Conservation (phyloP, 2,329 filamentous ascomycete genomes). For the Arthrobotrys conoides region DNA sequence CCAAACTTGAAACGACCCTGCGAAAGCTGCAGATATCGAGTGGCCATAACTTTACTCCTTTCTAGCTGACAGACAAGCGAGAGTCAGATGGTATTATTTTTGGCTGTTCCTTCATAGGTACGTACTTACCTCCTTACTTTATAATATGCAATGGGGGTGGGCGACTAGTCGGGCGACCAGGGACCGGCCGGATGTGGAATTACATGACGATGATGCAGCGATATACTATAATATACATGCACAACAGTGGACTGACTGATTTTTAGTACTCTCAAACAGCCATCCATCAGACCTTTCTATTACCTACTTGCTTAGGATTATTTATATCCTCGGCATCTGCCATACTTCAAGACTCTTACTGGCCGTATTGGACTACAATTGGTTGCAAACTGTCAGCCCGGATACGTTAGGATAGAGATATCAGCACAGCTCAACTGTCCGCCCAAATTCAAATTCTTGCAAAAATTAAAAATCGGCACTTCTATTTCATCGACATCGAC, state of each 20-base stretch:
- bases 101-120: constrained; percentile 44
- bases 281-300: not conserved
- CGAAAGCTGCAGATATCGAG: constrained; percentile 18
- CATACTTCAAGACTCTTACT: not conserved
- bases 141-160: not conserved
- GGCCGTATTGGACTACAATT: not conserved
- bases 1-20: constrained; percentile 43
- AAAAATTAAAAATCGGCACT: constrained; percentile 27
- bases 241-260: constrained; percentile 26
- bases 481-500: not conserved
- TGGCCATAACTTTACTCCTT: constrained; percentile 6
- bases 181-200: not conserved
- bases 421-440: not conserved
- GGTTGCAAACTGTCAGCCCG: constrained; percentile 15
- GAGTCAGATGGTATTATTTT: constrained; percentile 50
- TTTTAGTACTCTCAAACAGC: constrained; percentile 1
- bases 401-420: constrained; percentile 45
- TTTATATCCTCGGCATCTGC: not conserved
- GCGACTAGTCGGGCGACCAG: constrained; percentile 18
- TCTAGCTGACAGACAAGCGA: constrained; percentile 19
- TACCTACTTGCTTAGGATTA: not conserved
- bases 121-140: constrained; percentile 15
- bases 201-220: constrained; percentile 20
- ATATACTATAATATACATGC: too few species aligned
- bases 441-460: constrained; percentile 28